Evolutionary conservation across 2,329 filamentous ascomycete genomes (phyloP).

Genomic region (Cercospora beticola): DNA sequence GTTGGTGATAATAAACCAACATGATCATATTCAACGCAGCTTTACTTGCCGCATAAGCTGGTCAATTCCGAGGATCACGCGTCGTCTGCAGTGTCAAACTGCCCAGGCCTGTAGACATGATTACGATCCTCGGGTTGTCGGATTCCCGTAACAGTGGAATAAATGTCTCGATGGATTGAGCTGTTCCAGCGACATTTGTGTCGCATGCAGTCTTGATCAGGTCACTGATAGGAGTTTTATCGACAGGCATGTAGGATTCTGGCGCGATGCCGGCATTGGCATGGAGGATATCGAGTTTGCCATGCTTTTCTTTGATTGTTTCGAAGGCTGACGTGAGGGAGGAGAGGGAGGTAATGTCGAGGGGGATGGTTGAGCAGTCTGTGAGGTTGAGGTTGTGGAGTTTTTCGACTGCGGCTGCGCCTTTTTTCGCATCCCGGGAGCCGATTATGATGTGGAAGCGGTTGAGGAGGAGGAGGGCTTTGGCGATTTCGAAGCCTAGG

Average conservation of each 20-base stretch:
- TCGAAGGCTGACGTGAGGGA: slow-evolving; percentile 52
- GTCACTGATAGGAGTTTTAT: background rate
- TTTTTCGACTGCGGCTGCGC: slow-evolving; percentile 47
- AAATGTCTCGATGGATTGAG: slow-evolving; percentile 29
- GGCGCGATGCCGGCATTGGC: slow-evolving; percentile 55
- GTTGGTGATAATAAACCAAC: slow-evolving; percentile 14
- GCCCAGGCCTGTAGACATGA: slow-evolving; percentile 13
- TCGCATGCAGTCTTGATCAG: slow-evolving; percentile 24
- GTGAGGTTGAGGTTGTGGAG: slow-evolving; percentile 25
- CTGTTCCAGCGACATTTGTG: slow-evolving; percentile 31
- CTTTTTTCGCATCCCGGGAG: slow-evolving; percentile 53
- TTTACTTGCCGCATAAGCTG: slow-evolving; percentile 19
- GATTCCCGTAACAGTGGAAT: slow-evolving; percentile 26
- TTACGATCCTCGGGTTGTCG: slow-evolving; percentile 9
- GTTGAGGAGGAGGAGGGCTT: slow-evolving; percentile 47
- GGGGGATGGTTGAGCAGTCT: slow-evolving; percentile 46
- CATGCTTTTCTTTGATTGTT: slow-evolving; percentile 44
- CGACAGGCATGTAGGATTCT: slow-evolving; percentile 1
- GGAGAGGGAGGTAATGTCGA: slow-evolving; percentile 57
- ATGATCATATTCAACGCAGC: slow-evolving; percentile 22
- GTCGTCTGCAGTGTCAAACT: slow-evolving; percentile 2
- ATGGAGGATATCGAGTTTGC: slow-evolving; percentile 53
- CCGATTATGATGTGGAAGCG: slow-evolving; percentile 59
- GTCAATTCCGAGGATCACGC: slow-evolving; percentile 13
- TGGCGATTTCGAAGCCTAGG: slow-evolving; percentile 59